Conservation (phyloP, 805 yeast species). For the Starmerella stigmatis region DNA sequence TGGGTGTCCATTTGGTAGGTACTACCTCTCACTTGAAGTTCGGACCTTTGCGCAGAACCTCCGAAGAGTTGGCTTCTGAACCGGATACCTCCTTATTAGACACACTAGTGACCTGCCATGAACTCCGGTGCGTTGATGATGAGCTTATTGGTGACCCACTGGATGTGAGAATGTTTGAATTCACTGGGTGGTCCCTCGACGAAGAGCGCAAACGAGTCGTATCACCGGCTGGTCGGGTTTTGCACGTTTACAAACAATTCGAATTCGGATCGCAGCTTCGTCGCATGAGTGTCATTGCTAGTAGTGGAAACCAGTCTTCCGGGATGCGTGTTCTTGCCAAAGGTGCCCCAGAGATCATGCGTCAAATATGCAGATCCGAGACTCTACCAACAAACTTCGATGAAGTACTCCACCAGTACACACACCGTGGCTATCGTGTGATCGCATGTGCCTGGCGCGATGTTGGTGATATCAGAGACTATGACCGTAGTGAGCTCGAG, state of each 20-base stretch:
- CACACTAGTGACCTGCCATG: conserved; percentile 68
- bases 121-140: conserved; percentile 65
- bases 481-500: conserved; percentile 56
- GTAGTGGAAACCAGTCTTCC: conserved; percentile 23
- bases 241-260: conserved; percentile 47
- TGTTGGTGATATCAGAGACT: conserved; percentile 48
- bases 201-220: conserved; percentile 42
- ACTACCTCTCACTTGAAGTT: conserved; percentile 16
- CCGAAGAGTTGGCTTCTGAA: conserved; percentile 14
- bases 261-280: conserved; percentile 80
- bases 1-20: conserved; percentile 43
- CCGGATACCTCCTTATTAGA: conserved; percentile 18
- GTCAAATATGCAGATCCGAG: conserved; percentile 59
- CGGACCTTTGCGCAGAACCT: conserved; percentile 17
- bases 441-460: conserved; percentile 87
- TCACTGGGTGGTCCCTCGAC: conserved; percentile 63
- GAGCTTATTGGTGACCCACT: conserved; percentile 88
- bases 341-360: conserved; percentile 95
- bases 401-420: conserved; percentile 65
- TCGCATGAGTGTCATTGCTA: conserved; percentile 78
- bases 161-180: conserved; percentile 87
- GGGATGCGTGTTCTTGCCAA: conserved; percentile 55
- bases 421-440: conserved; percentile 89
- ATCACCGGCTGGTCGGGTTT: conserved; percentile 15
- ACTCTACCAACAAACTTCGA: conserved; percentile 67